phyloP scores from a whole-genome alignment of 2,329 filamentous ascomycete genomes.

The Diaporthe ilicicola region DNA sequence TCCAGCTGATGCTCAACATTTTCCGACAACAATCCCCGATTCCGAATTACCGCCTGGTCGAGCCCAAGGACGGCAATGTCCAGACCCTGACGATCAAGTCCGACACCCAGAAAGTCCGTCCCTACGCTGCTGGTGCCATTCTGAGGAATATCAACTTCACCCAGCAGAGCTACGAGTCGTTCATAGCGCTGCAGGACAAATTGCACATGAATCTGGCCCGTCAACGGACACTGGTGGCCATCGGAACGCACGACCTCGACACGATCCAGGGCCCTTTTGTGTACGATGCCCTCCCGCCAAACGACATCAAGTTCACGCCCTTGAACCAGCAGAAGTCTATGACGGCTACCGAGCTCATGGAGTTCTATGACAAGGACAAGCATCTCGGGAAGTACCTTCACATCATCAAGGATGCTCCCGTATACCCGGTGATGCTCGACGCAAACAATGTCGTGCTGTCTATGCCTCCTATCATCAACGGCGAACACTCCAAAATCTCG shows the following conservation, averaged over 20 bases:
- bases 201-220: slow-evolving; percentile 95
- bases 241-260: slow-evolving; percentile 96
- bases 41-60: slow-evolving; percentile 81
- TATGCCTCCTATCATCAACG: slow-evolving; percentile 96
- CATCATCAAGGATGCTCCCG: slow-evolving; percentile 92
- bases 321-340: slow-evolving; percentile 92
- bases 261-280: slow-evolving; percentile 94
- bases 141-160: slow-evolving; percentile 92
- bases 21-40: slow-evolving; percentile 81
- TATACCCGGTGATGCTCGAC: slow-evolving; percentile 97
- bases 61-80: slow-evolving; percentile 76
- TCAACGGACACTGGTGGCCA: slow-evolving; percentile 92
- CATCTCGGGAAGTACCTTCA: slow-evolving; percentile 89
- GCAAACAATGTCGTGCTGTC: slow-evolving; percentile 88
- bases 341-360: slow-evolving; percentile 88
- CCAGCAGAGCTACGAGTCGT: slow-evolving; percentile 90
- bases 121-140: slow-evolving; percentile 88
- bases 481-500: slow-evolving; percentile 95
- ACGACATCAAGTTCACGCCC: slow-evolving; percentile 89
- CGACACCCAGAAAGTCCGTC: slow-evolving; percentile 80
- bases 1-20: slow-evolving; percentile 93
- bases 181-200: slow-evolving; percentile 98
- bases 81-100: slow-evolving; percentile 83
- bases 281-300: slow-evolving; percentile 91
- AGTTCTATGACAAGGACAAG: slow-evolving; percentile 94